A percentile compares a stretch with the other conserved stretches of the same genome.
Conservation (phyloP, 352 stramenopile genomes). For the Pythium scleroteichum region DNA sequence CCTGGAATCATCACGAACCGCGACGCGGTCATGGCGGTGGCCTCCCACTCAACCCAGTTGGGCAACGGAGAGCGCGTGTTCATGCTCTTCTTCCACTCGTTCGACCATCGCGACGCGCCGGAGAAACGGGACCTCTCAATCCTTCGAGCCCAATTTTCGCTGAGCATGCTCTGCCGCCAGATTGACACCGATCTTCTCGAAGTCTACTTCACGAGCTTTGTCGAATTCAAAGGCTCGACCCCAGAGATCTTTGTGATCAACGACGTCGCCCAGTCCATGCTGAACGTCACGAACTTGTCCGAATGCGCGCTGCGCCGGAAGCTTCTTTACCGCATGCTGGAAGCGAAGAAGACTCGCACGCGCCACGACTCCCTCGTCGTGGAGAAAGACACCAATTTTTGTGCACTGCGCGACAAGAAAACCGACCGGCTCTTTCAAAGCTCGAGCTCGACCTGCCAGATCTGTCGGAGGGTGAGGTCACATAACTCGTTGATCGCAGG, state of each 20-base stretch:
- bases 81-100: constrained; percentile 47
- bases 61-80: constrained; percentile 41
- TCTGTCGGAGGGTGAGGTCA: constrained; percentile 12
- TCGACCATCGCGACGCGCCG: constrained; percentile 43
- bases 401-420: constrained; percentile 1
- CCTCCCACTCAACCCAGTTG: not conserved
- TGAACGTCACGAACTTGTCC: constrained; percentile 12
- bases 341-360: not conserved
- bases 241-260: constrained; percentile 11
- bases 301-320: constrained; percentile 43
- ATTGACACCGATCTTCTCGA: constrained; percentile 37
- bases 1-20: constrained; percentile 30
- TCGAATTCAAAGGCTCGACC: constrained; percentile 19
- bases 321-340: constrained; percentile 35
- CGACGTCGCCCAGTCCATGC: constrained; percentile 31
- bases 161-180: constrained; percentile 44
- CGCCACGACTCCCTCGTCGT: not conserved
- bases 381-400: not conserved
- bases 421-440: constrained; percentile 1
- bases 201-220: constrained; percentile 38
- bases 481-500: not conserved
- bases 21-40: constrained; percentile 35
- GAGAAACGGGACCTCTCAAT: constrained; percentile 31
- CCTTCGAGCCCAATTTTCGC: constrained; percentile 37
- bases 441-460: not conserved